Conservation (phyloP, 768 basidiomycete species). For the Lactarius hengduanensis region DNA sequence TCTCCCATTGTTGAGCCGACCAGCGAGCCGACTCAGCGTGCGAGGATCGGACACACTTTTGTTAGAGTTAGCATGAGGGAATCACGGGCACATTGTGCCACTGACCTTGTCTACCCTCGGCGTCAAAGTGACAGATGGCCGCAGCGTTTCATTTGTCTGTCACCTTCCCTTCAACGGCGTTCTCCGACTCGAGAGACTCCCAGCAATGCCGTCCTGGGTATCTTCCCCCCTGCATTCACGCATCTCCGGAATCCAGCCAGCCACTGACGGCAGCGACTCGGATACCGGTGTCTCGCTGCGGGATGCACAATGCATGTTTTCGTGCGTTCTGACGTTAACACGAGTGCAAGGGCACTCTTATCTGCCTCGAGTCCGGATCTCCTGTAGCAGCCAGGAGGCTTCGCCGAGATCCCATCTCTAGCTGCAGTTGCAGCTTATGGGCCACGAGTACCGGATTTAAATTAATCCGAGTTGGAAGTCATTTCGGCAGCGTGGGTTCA, state of each 20-base stretch:
- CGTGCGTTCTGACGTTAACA: neutral
- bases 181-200: slow-evolving; percentile 13
- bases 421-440: neutral
- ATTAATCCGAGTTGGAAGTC: neutral
- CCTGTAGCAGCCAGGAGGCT: neutral
- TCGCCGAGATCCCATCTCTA: slow-evolving; percentile 3
- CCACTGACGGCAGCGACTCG: neutral
- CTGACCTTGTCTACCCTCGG: neutral
- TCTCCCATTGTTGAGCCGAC: neutral
- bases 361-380: neutral
- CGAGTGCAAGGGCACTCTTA: neutral
- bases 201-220: slow-evolving; percentile 8
- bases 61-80: neutral
- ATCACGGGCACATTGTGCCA: slow-evolving; percentile 4
- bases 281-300: neutral
- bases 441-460: neutral
- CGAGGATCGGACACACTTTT: neutral
- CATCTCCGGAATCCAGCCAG: neutral
- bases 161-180: slow-evolving; percentile 17
- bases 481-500: neutral
- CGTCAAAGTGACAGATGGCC: slow-evolving; percentile 18
- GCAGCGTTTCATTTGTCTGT: neutral
- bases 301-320: neutral
- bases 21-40: neutral
- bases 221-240: neutral